Evolutionary conservation across 75 land plant species (phyloP), one percentile per base, ranked within the genome.

Genomic region (Selaginella tamariscina): DNA sequence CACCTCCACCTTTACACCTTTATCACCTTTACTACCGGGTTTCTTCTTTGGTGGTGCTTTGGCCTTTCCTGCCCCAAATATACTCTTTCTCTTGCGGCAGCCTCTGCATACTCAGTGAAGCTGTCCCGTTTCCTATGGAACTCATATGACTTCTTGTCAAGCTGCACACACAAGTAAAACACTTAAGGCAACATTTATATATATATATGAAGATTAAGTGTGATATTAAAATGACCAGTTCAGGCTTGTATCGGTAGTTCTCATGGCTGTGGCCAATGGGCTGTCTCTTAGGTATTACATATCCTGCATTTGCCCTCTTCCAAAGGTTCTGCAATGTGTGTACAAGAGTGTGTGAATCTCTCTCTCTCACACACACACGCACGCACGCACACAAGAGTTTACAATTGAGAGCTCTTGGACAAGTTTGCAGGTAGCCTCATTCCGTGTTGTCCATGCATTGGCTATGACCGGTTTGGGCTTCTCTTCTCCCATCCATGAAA

Each of bases 321-420:
- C 78, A 76, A 2, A 76, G 27, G 29, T 76, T 76, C 78, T 76
- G 65, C 64, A 56, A 68, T n/a, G n/a, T n/a, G n/a, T n/a, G n/a
- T n/a, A n/a, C n/a, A n/a, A n/a, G n/a, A n/a, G n/a, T n/a, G n/a
- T n/a, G n/a, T n/a, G n/a, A n/a, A n/a, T n/a, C n/a, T n/a, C n/a
- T n/a, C n/a, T n/a, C n/a, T n/a, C n/a, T n/a, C n/a, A n/a, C n/a
- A n/a, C n/a, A n/a, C n/a, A n/a, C n/a, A n/a, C n/a, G n/a, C n/a
- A n/a, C n/a, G n/a, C n/a, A n/a, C n/a, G n/a, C n/a, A n/a, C n/a
- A n/a, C 49, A 39, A 15, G 49, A 15, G 49, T 39, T 39, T 39
- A 39, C 49, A 15, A 39, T 39, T 5, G 49, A 39, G 49, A 39
- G 49, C 49, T 39, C 49, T 15, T 15, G 5, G 11, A 39, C 49